Evolutionary conservation across 148 eudicot species (phyloP).

Genomic region (Cornus controversa): DNA sequence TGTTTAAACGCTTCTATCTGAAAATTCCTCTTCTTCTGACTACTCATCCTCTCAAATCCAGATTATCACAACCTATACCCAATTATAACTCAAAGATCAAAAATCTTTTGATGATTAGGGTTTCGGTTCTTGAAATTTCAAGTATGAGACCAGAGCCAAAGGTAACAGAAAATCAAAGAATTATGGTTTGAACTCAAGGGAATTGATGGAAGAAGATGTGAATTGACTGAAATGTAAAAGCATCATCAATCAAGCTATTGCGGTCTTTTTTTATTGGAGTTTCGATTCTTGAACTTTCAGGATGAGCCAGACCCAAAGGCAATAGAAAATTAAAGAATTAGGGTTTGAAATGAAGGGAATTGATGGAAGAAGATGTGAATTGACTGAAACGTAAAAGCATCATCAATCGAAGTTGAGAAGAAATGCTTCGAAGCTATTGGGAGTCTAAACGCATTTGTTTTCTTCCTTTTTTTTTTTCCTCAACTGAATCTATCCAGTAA

Average conservation of each 20-base stretch:
- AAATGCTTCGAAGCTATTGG: too few relatives aligned
- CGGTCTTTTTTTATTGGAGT: too few relatives aligned
- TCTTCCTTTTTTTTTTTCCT: too few relatives aligned
- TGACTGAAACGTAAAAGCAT: too few relatives aligned
- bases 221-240: not conserved
- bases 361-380: too few relatives aligned
- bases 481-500: too few relatives aligned
- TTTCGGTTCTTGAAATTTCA: not conserved
- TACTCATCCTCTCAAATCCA: slow-evolving; percentile 35
- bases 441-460: too few relatives aligned
- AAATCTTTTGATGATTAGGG: not conserved
- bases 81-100: not conserved
- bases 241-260: not conserved
- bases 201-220: not conserved
- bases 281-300: too few relatives aligned
- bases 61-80: not conserved
- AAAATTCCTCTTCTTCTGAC: slow-evolving; percentile 61
- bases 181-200: not conserved
- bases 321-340: too few relatives aligned
- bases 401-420: too few relatives aligned
- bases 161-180: not conserved
- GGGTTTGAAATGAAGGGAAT: too few relatives aligned
- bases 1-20: slow-evolving; percentile 74
- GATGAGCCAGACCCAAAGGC: too few relatives aligned
- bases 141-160: not conserved